Evolutionary conservation across 2,329 filamentous ascomycete genomes (phyloP), one percentile per base, ranked within the genome.

Genomic region (Sarocladiaceae sp.): DNA sequence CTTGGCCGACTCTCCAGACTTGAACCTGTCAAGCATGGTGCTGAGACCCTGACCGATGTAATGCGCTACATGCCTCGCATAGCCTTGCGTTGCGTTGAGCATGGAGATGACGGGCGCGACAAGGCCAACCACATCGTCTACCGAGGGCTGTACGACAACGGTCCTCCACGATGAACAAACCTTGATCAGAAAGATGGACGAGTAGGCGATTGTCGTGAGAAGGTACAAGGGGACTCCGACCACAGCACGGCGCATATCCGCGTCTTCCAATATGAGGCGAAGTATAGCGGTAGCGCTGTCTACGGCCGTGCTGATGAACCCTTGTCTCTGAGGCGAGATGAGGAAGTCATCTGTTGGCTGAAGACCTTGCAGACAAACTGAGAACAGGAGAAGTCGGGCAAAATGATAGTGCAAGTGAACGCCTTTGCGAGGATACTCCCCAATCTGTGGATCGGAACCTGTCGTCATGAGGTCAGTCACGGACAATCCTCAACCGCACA

Each of bases 351-450:
- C 53, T 1, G 49, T 48, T 1, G 54, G 55, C 11, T 49, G 51
- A 11, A 60, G 45, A 1, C 57, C 56, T 23, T 70, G 65, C 19
- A 75, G 55, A 23, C 69, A 70, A 20, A 73, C 66, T 4, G 72
- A 73, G 34, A 72, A 68, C 7, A 75, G 57, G 37, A 73, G 69
- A 15, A 76, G 56, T 39, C 70, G 65, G 37, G 69, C 72, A 51
- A 73, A 75, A 52, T 74, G 61, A 48, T 71, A 72, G 51, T 74
- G 69, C 47, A 75, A 59, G 21, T 62, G 61, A 6, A 73, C 69
- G 19, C 68, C 70, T 54, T 72, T 72, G 44, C 67, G 65, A 16
- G 72, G 72, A 51, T 73, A 74, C 42, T 64, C 61, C 31, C 68
- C 65, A 27, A 75, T 62, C 48, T 70, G 65, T 45, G 63, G 61